Evolutionary conservation across 106 monocot species (phyloP), one percentile per base, ranked within the genome.

Genomic region (Xerophyta viscosa): DNA sequence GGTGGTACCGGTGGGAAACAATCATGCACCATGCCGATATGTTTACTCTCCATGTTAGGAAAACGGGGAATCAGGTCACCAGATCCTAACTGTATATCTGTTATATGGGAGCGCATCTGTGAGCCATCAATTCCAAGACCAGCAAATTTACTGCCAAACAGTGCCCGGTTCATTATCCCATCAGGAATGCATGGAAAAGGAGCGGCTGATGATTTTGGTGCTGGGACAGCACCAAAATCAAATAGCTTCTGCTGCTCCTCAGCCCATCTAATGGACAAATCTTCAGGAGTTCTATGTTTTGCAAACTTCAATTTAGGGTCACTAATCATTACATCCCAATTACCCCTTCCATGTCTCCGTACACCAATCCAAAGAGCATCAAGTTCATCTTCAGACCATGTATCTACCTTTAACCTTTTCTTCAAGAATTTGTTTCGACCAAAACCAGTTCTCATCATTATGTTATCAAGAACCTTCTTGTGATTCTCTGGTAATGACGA

Each of bases 331-430:
- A 59, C 57, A 31, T 96, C 89, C 96, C 96, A 96, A 49, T 86
- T 89, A 54, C 96, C 89, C 50, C 78, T 71, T 66, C 96, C 96
- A 71, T 96, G 81, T 30, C 96, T 81, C 21, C 96, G 81, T 29
- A 96, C 96, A 25, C 96, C 96, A 43, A 96, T 89, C 96, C 96
- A 96, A 31, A 96, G 82, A 49, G 81, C 74, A 77, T 96, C 96
- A 44, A 96, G 84, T 55, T 96, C 96, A 48, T 96, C 96, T 65
- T 96, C 96, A 17, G 85, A 79, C 96, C 96, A 96, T 56, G 70
- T 17, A 25, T 82, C 76, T 46, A 50, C 6, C 43, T 89, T 85
- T 29, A 57, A 37, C 60, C 62, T 81, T 56, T 85, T 96, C 58
- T 77, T 96, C 31, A 62, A 44, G 55, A 62, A 54, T 49, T 83